Percentiles rank a stretch among this genome's conserved stretches.
These are phyloP conservation scores for Teratosphaeria epicoccoides DNA, from an alignment of 2,329 filamentous ascomycete species.

Conservation along the genomic window DNA sequence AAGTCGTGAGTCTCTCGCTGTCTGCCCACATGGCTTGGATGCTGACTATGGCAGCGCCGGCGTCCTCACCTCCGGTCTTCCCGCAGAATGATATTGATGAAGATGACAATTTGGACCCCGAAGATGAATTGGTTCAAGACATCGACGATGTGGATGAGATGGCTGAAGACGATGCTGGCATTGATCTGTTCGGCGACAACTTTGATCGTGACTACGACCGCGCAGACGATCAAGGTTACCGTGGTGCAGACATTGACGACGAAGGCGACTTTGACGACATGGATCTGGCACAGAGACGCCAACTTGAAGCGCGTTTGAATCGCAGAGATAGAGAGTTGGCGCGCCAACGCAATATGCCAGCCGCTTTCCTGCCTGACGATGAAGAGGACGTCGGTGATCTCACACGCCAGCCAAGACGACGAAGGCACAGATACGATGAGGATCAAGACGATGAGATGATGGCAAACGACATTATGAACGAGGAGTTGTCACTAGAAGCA, in stretches of 20 bases:
- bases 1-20: conserved; percentile 43
- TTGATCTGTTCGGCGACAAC: conserved; percentile 60
- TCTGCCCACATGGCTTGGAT: neutral
- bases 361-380: conserved; percentile 67
- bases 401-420: conserved; percentile 71
- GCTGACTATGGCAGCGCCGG: conserved; percentile 31
- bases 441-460: conserved; percentile 81
- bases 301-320: conserved; percentile 62
- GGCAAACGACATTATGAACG: conserved; percentile 88
- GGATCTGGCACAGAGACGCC: conserved; percentile 54
- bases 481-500: conserved; percentile 84
- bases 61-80: conserved; percentile 55
- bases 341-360: conserved; percentile 55
- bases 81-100: conserved; percentile 51
- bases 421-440: conserved; percentile 86
- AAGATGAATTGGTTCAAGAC: conserved; percentile 54
- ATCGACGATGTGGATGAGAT: conserved; percentile 59
- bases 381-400: conserved; percentile 74
- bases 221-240: conserved; percentile 50
- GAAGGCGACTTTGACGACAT: conserved; percentile 64
- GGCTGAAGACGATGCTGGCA: conserved; percentile 59
- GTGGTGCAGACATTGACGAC: conserved; percentile 63
- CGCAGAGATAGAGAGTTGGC: conserved; percentile 63
- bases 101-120: conserved; percentile 61
- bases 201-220: conserved; percentile 53